Evolutionary conservation across 2,329 filamentous ascomycete species (phyloP).

Genomic region (Aspergillus pseudoviridinutans): DNA sequence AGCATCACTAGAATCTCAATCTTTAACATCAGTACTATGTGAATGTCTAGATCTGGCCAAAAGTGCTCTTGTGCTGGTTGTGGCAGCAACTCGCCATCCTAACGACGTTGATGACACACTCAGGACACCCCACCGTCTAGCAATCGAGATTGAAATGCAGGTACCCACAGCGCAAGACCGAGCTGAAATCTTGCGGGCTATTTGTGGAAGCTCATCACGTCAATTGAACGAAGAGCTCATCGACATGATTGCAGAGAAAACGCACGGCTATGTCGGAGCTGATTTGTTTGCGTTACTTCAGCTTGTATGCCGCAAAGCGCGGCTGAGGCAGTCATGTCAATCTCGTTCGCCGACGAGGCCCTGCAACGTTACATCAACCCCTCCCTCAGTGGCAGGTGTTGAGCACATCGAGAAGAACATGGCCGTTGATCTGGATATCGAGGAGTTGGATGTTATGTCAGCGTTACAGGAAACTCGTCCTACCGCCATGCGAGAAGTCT

Average conservation of each 20-base stretch:
- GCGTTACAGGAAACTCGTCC: constrained; percentile 70
- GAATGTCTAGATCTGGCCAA: constrained; percentile 35
- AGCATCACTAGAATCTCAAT: constrained; percentile 44
- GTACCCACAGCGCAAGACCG: constrained; percentile 70
- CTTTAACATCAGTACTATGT: constrained; percentile 39
- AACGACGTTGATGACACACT: constrained; percentile 69
- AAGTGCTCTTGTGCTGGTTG: constrained; percentile 61
- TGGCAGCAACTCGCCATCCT: constrained; percentile 70
- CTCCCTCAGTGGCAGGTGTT: background rate
- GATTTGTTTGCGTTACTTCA: constrained; percentile 67
- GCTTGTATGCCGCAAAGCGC: constrained; percentile 44
- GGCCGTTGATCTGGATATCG: constrained; percentile 26
- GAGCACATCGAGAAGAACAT: constrained; percentile 9
- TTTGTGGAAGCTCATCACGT: constrained; percentile 45
- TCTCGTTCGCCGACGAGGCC: background rate
- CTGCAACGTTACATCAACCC: background rate
- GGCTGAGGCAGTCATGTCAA: constrained; percentile 29
- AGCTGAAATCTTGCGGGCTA: constrained; percentile 66
- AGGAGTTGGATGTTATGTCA: constrained; percentile 32
- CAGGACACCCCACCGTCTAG: constrained; percentile 61
- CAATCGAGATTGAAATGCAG: constrained; percentile 66
- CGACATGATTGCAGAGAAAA: constrained; percentile 63
- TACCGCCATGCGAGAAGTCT: constrained; percentile 83
- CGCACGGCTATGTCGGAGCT: constrained; percentile 80
- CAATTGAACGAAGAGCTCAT: constrained; percentile 53